Evolutionary conservation across 768 basidiomycete genomes (phyloP).

Genomic region (Boletus rubescentipes): DNA sequence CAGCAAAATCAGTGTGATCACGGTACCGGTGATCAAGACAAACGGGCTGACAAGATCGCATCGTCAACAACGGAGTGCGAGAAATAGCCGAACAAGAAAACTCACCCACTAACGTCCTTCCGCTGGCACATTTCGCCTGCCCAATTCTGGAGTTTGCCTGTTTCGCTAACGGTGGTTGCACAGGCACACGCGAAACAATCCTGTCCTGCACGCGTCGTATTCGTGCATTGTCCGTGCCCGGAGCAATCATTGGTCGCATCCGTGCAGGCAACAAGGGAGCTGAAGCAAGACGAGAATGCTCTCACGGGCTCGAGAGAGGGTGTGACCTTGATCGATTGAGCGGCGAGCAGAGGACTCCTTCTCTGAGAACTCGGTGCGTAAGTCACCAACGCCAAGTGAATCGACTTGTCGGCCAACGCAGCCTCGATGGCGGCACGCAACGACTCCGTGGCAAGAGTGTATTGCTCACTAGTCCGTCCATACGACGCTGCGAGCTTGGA

Average conservation of each 20-base stretch:
- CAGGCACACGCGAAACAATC: conserved; percentile 51
- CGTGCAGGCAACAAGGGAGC: conserved; percentile 50
- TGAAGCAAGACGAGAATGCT: conserved; percentile 62
- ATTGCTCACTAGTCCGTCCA: conserved; percentile 56
- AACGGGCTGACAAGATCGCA: conserved; percentile 54
- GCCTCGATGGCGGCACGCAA: conserved; percentile 50
- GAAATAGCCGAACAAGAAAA: conserved; percentile 13
- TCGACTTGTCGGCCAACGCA: conserved; percentile 37
- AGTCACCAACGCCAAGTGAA: conserved; percentile 55
- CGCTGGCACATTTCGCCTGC: conserved; percentile 75
- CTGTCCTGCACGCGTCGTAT: conserved; percentile 57
- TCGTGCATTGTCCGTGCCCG: conserved; percentile 65
- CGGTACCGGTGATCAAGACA: conserved; percentile 69
- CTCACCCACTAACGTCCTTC: conserved; percentile 79
- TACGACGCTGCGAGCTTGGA: conserved; percentile 44
- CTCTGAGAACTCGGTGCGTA: conserved; percentile 37
- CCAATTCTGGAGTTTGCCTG: conserved; percentile 65
- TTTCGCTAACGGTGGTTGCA: conserved; percentile 45
- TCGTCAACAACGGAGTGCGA: not conserved
- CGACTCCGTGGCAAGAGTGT: conserved; percentile 43
- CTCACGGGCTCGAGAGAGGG: conserved; percentile 52
- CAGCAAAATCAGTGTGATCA: conserved; percentile 60
- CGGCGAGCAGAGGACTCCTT: conserved; percentile 41
- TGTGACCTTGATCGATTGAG: conserved; percentile 43
- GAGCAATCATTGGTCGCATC: conserved; percentile 68